A percentile compares a stretch with the other conserved stretches of the same genome.
Evolutionary conservation across 208 protist genomes (phyloP).

Genomic region (Entamoeba invadens): DNA sequence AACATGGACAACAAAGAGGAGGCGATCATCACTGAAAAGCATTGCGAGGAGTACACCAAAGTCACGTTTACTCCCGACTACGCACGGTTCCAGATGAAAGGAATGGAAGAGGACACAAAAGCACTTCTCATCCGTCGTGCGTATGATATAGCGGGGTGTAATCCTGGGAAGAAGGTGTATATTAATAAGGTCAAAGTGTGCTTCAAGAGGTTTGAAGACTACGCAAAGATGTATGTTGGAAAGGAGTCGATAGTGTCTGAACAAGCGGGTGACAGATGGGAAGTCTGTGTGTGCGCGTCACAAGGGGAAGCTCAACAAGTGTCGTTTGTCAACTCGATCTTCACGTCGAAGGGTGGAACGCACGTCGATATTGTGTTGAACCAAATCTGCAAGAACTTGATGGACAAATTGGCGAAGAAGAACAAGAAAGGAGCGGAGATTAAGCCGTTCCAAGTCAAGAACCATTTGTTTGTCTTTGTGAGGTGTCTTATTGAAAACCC

Average conservation of each 20-base stretch:
- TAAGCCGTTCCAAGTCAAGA: constrained; percentile 82
- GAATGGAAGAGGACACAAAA: constrained; percentile 80
- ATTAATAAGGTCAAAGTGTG: constrained; percentile 75
- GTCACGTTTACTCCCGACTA: constrained; percentile 96
- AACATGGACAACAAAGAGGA: constrained; percentile 82
- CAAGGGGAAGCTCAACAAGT: constrained; percentile 78
- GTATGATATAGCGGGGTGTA: constrained; percentile 85
- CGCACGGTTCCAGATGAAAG: constrained; percentile 71
- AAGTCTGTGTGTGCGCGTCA: constrained; percentile 72
- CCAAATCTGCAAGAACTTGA: constrained; percentile 66
- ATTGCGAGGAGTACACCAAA: constrained; percentile 71
- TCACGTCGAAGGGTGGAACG: constrained; percentile 86
- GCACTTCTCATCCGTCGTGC: constrained; percentile 82
- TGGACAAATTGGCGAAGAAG: constrained; percentile 63
- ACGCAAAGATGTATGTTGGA: constrained; percentile 69
- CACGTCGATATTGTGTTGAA: constrained; percentile 92
- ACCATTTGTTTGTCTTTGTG: constrained; percentile 93
- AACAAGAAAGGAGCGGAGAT: constrained; percentile 46
- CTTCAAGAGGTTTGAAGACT: constrained; percentile 82
- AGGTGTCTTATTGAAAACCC: constrained; percentile 97
- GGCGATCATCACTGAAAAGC: constrained; percentile 58
- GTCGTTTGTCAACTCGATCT: constrained; percentile 97
- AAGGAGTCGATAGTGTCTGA: background rate
- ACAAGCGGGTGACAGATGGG: constrained; percentile 66
- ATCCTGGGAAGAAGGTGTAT: constrained; percentile 40